Evolutionary conservation across 352 stramenopile genomes (phyloP), one percentile per base, ranked within the genome.

Genomic region (Globisporangium uncinulatum): DNA sequence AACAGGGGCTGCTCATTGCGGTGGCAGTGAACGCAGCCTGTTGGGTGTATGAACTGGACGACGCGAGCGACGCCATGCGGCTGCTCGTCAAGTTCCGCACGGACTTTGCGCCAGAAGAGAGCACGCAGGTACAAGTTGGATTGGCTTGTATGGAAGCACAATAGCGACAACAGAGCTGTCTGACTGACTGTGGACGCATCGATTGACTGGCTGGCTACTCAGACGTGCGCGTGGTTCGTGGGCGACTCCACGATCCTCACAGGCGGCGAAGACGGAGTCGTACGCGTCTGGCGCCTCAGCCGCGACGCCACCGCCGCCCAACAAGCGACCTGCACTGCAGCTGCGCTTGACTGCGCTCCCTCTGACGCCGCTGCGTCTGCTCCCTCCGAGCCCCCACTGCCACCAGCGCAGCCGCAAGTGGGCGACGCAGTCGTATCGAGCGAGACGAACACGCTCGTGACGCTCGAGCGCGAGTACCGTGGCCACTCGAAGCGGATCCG

Each of bases 31-130:
- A 82, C 56, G 70, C 76, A 0, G 66, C 70, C 36, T 94, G 84
- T 56, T 94, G 84, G 82, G 62, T 94, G 56, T 94, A 87, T 63
- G 65, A 78, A 43, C 47, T 91, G n/a, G 59, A 89, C 56, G 51
- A 66, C 15, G 69, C 85, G 41, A 57, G 57, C 1, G 89, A 89
- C 64, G 73, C 51, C 8, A 78, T 91, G 48, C 73, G 64, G 65
- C 62, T 92, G 15, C 59, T 92, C 43, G 70, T 92, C 57, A 86
- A 87, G 52, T 92, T 94, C 68, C 79, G 78, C 50, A 91, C 84
- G 20, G 84, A 94, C 53, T 94, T 94, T 66, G 70, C 81, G 2
- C 63, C 71, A 5, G 64, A 80, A 10, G 82, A 92, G 55, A 89
- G 79, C 50, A 85, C 76, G 9, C 81, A 82, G 69, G 72, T 82